phyloP scores from a whole-genome alignment of 2,329 filamentous ascomycete species.

The Neonectria punicea region DNA sequence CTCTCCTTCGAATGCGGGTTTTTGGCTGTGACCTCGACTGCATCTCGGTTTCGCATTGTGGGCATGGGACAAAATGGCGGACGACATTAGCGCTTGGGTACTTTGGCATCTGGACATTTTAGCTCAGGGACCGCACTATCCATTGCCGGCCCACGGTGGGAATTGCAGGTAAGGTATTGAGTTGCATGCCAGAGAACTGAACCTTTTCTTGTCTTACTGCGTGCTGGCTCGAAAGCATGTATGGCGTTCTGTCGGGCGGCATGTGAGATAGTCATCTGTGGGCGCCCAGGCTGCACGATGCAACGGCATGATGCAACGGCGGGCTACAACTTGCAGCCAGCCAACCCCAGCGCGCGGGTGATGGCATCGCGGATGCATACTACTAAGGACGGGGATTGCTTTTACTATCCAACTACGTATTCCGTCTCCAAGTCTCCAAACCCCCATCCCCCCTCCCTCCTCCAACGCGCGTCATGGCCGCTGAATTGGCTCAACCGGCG shows the following conservation, averaged over 20 bases:
- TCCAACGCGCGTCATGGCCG: neutral
- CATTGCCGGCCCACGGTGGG: neutral
- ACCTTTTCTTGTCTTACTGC: neutral
- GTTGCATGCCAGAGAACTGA: neutral
- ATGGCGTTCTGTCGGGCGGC: constrained; percentile 19
- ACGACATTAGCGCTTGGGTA: neutral
- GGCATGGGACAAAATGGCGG: neutral
- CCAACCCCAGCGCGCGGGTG: constrained; percentile 10
- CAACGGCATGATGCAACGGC: constrained; percentile 16
- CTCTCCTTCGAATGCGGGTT: neutral
- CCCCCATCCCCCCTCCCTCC: neutral
- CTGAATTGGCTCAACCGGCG: neutral
- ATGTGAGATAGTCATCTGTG: constrained; percentile 18
- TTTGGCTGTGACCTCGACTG: neutral
- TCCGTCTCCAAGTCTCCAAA: neutral
- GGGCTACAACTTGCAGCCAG: neutral
- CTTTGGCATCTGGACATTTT: constrained; percentile 4
- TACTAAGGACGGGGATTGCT: neutral
- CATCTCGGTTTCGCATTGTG: constrained; percentile 6
- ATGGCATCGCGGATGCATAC: constrained; percentile 6
- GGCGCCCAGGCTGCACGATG: constrained; percentile 7
- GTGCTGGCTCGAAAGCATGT: neutral
- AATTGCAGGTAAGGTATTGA: neutral
- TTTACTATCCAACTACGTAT: too few species aligned
- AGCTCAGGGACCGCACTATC: neutral